Evolutionary conservation across 2,329 filamentous ascomycete genomes (phyloP), one percentile per base, ranked within the genome.

Genomic region (Xylariales sp.): DNA sequence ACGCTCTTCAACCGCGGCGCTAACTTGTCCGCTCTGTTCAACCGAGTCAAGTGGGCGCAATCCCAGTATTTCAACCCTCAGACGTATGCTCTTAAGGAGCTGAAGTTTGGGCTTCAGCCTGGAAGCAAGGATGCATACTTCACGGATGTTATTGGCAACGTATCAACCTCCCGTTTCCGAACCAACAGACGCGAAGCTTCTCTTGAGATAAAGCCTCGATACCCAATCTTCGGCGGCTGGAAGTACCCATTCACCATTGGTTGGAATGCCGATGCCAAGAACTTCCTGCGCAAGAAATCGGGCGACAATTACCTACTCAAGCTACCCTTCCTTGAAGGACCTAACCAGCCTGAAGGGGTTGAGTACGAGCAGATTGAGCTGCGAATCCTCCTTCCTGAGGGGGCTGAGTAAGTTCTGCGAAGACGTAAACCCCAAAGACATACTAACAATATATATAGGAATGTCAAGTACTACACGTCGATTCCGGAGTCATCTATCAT

Each of bases 141-240:
- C 65, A 90, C 84, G 38, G 93, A 98, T 61, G 86, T 88, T 54
- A 95, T 98, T 57, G 93, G 93, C 52, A 98, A 98, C 59, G 89
- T 98, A 21, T 95, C 90, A 20, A 98, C 93, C 1, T 95, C 89
- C 42, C 79, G 78, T 48, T 98, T 95, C 76, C 78, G 90, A 47
- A 80, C 74, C 51, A 86, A 80, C 60, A 78, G 76, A 60, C 81
- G 85, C 16, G 86, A 91, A 64, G 84, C 87, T n/a, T 70, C 84
- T 31, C 76, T 98, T 20, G 90, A 96, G 64, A 74, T 96, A 48
- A 93, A 90, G 73, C 93, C 93, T 15, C 81, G 93, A 39, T 98
- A 95, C 64, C 93, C 93, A n/a, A 64, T 98, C 18, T 98, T 96
- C 56, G 93, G 93, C 46, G 89, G 88, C 46, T 98, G 93, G 93